Evolutionary conservation across 805 yeast species (phyloP).

Genomic region (Kodamaea fukazawae): DNA sequence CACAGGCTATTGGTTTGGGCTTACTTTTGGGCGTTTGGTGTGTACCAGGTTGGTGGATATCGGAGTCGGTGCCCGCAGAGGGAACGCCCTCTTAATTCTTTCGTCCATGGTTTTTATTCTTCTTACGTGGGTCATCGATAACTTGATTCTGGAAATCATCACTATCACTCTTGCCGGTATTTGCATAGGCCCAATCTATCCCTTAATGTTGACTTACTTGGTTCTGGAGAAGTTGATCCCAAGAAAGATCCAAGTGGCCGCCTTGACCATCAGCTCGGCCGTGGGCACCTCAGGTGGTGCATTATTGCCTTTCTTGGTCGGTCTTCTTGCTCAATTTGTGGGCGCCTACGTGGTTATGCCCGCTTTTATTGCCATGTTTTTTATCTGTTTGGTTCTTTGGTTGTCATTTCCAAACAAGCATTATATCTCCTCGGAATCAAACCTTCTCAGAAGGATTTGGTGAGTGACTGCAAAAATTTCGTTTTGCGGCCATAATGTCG

Average conservation of each 20-base stretch:
- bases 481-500: slow-evolving; percentile 1
- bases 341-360: slow-evolving; percentile 54
- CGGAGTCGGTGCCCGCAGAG: slow-evolving; percentile 16
- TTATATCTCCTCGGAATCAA: background rate
- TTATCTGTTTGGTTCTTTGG: slow-evolving; percentile 17
- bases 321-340: slow-evolving; percentile 42
- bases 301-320: slow-evolving; percentile 51
- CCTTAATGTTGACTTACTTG: slow-evolving; percentile 46
- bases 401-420: slow-evolving; percentile 15
- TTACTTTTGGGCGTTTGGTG: slow-evolving; percentile 20
- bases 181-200: slow-evolving; percentile 60
- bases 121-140: slow-evolving; percentile 18
- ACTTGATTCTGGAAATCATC: slow-evolving; percentile 14
- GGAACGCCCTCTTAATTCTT: slow-evolving; percentile 13
- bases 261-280: slow-evolving; percentile 51
- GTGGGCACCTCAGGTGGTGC: slow-evolving; percentile 62
- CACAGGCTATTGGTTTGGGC: slow-evolving; percentile 25
- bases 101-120: slow-evolving; percentile 13
- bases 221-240: slow-evolving; percentile 42
- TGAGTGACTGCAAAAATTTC: background rate
- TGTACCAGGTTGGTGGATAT: slow-evolving; percentile 19
- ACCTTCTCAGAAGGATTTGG: slow-evolving; percentile 3
- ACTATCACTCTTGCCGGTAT: slow-evolving; percentile 19
- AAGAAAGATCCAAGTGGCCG: slow-evolving; percentile 48
- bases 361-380: slow-evolving; percentile 37